Evolutionary conservation across 805 yeast genomes (phyloP), one percentile per base, ranked within the genome.

Genomic region (Suhomyces tanzawaensis): DNA sequence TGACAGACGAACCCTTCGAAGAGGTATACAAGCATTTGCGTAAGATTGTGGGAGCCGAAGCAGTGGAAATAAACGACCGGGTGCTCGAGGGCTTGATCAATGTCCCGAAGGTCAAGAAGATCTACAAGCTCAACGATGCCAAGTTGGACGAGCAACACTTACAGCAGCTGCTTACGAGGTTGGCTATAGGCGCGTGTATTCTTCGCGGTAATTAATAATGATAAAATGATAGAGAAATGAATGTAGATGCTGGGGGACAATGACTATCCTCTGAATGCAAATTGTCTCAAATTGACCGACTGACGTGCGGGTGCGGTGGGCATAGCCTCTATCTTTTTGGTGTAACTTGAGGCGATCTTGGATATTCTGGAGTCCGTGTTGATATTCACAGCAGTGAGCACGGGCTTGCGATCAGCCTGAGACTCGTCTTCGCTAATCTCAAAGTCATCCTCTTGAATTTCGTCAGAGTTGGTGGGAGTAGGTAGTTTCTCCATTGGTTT

Each of bases 171-270:
- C 42, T 74, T 4, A 68, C 77, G 3, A 60, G 72, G 36, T 62
- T 70, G 28, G 64, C 70, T 5, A 70, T 76, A 4, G 71, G 72
- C 36, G 66, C 76, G 3, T 73, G 77, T 42, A 66, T 71, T 34
- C 47, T 75, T 39, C 61, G 82, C 52, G 82, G 81, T 4, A 49
- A 44, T 24, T 62, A 14, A 14, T 4, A 11, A 21, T 11, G 3
- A 19, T 14, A 19, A 21, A 7, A 7, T 21, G 23, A 21, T 21
- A 9, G 9, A n/a, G n/a, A 9, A 21, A 21, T 21, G 23, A 21
- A 21, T 21, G 9, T 7, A 21, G 7, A 21, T 7, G 7, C 23
- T 7, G 7, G 23, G 23, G 9, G 7, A 21, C 7, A 21, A 21
- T 21, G 23, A 21, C 23, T 21, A 21, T 9, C 52, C 47, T 29